phyloP scores from a whole-genome alignment of 2,329 filamentous ascomycete species.

The Dactylellina drechsleri region DNA sequence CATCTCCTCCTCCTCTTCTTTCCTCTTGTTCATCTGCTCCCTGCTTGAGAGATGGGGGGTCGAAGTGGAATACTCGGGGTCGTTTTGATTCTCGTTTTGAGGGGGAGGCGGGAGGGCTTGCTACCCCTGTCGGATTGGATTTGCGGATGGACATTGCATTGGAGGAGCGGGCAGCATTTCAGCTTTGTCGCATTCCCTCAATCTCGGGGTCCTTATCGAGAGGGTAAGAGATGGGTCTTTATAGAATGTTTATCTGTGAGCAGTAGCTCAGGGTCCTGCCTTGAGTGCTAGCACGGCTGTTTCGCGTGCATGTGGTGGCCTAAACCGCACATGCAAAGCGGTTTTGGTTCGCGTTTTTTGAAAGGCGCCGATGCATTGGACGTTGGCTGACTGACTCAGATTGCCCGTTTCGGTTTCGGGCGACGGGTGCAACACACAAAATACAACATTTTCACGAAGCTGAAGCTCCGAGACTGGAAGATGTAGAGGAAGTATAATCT shows the following conservation, averaged over 20 bases:
- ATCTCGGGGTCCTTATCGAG: too few species aligned
- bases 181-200: too few species aligned
- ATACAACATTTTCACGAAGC: background rate
- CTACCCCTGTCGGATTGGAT: conserved; percentile 38
- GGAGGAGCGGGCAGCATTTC: background rate
- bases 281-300: background rate
- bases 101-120: conserved; percentile 44
- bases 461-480: background rate
- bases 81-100: conserved; percentile 47
- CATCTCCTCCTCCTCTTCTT: background rate
- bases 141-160: conserved; percentile 44
- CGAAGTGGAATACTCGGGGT: conserved; percentile 31
- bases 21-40: background rate
- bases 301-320: background rate
- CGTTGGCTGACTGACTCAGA: background rate
- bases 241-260: too few species aligned
- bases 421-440: background rate
- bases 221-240: too few species aligned
- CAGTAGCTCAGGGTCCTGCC: background rate
- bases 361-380: background rate
- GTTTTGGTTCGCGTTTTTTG: background rate
- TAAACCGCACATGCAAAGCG: background rate
- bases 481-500: too few species aligned
- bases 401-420: background rate
- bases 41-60: background rate